Evolutionary conservation across 2,329 filamentous ascomycete genomes (phyloP), one percentile per base, ranked within the genome.

Genomic region (Phialophora macrospora): DNA sequence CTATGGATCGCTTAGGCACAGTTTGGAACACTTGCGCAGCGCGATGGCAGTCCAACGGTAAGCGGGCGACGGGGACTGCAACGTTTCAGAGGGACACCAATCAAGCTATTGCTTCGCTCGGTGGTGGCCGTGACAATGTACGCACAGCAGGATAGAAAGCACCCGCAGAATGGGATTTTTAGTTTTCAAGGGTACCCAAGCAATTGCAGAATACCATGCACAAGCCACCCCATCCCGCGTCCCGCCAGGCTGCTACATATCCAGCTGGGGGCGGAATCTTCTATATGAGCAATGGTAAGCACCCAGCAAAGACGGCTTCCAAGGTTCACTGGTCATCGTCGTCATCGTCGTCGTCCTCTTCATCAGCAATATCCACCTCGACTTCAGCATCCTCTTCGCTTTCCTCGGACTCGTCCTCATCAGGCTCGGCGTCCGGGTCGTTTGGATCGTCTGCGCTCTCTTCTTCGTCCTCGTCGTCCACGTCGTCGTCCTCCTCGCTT

Each of bases 331-430:
- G 17, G 38, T n/a, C 38, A 14, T 38, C 38, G 38, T 66, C 64
- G 24, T 63, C 64, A 17, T 66, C 57, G 8, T 59, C 66, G 9
- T 60, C 63, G 9, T 62, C 65, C 28, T 59, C 58, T 17, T 55
- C 59, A 17, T 56, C 20, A 57, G 60, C 51, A n/a, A 34, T 51
- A 20, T 61, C 63, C 30, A 14, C 60, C n/a, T 65, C 66, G 44
- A 38, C 66, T n/a, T 64, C 66, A 20, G 60, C 64, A 24, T 69
- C 63, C 22, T 58, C 46, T 14, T 57, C 56, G 7, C 62, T 62
- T 20, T 56, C 60, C 20, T 67, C 67, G 12, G 44, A 52, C 9
- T 69, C 66, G 4, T 65, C 61, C 28, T 67, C 65, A 9, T 67
- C 65, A 12, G 46, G 63, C 22, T 61, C 63, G 34, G 44, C 56